Evolutionary conservation across 2,329 filamentous ascomycete species (phyloP).

Genomic region (Ambrosiella cleistominuta): DNA sequence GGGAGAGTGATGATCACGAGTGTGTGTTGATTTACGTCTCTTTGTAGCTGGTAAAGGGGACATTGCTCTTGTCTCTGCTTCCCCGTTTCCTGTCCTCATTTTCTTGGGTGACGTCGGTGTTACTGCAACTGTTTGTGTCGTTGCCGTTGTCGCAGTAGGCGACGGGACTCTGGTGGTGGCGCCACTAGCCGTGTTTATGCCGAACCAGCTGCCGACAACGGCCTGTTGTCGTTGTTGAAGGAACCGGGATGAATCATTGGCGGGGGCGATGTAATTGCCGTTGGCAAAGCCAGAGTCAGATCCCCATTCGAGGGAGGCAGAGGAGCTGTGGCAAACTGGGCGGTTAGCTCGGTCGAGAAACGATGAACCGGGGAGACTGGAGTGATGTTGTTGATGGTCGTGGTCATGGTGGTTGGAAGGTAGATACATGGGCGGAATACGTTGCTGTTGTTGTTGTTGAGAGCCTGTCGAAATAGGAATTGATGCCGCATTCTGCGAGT

Average conservation of each 20-base stretch:
- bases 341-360: not conserved
- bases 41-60: not conserved
- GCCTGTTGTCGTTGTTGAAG: slow-evolving; percentile 29
- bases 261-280: slow-evolving; percentile 39
- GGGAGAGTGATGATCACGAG: not conserved
- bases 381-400: not conserved
- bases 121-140: not conserved
- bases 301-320: slow-evolving; percentile 41
- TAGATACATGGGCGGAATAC: not conserved
- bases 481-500: slow-evolving; percentile 1
- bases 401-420: too few relatives aligned
- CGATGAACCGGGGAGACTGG: slow-evolving; percentile 1
- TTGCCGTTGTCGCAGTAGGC: not conserved
- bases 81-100: slow-evolving; percentile 3
- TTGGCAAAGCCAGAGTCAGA: slow-evolving; percentile 47
- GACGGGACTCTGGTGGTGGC: slow-evolving; percentile 30
- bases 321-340: not conserved
- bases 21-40: not conserved
- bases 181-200: slow-evolving; percentile 31
- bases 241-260: slow-evolving; percentile 26
- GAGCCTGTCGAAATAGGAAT: not conserved
- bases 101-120: not conserved
- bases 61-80: slow-evolving; percentile 3
- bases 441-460: not conserved
- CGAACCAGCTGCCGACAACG: slow-evolving; percentile 38